A percentile compares a stretch with the other conserved stretches of the same genome.
Evolutionary conservation across 2,329 filamentous ascomycete genomes (phyloP).

Genomic region (Sporothrix euskadiensis): DNA sequence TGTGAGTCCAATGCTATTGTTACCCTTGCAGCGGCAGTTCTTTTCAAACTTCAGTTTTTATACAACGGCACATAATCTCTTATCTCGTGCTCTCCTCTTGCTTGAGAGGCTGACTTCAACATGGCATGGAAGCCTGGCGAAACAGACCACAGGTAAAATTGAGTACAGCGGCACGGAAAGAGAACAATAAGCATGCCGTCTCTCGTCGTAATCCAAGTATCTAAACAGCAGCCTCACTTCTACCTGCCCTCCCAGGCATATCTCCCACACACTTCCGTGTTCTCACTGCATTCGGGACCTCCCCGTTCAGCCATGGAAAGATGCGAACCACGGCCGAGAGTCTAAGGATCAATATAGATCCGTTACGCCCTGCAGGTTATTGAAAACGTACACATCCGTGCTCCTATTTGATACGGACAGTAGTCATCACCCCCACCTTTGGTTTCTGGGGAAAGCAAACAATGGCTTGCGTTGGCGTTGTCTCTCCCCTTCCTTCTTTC

Average conservation of each 20-base stretch:
- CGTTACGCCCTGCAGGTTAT: background rate
- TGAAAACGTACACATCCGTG: background rate
- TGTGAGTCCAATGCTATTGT: background rate
- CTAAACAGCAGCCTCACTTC: background rate
- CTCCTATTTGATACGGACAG: slow-evolving; percentile 4
- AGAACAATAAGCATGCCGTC: background rate
- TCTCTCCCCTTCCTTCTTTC: background rate
- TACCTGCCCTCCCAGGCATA: background rate
- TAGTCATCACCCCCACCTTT: too few relatives aligned
- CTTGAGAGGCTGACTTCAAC: background rate
- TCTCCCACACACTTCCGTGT: background rate
- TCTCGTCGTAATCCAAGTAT: background rate
- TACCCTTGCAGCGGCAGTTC: background rate
- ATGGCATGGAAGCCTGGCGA: background rate
- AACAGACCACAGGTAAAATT: background rate
- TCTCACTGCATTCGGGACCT: background rate
- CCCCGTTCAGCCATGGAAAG: slow-evolving; percentile 4
- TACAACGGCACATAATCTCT: too few relatives aligned
- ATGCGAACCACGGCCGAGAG: slow-evolving; percentile 15
- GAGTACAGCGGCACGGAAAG: background rate
- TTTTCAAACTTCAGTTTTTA: too few relatives aligned
- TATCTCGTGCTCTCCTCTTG: background rate
- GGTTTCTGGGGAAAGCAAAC: slow-evolving; percentile 18
- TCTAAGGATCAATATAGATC: background rate
- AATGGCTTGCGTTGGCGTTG: background rate